A percentile compares a stretch with the other conserved stretches of the same genome.
Evolutionary conservation across 306 rosid species (phyloP).

Genomic region (Quercus dentata): DNA sequence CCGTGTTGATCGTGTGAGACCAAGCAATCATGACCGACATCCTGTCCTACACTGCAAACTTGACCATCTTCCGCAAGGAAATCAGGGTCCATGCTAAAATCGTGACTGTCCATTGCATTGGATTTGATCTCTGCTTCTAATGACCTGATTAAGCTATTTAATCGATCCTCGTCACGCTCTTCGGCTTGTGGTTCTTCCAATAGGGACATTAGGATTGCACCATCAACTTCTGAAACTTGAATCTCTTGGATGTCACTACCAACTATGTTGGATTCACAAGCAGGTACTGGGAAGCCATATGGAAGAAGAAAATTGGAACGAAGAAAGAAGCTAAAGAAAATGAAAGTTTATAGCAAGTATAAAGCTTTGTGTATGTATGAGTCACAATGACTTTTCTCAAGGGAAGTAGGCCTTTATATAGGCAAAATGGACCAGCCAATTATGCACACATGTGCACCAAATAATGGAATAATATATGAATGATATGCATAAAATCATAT

Average conservation of each 20-base stretch:
- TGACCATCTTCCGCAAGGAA: conserved; percentile 1
- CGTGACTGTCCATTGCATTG: neutral
- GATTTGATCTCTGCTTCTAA: conserved; percentile 50
- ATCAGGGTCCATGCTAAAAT: neutral
- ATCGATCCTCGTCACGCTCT: conserved; percentile 32
- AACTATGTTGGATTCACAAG: conserved; percentile 16
- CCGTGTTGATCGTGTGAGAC: conserved; percentile 13
- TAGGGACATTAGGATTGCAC: conserved; percentile 42
- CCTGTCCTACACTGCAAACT: conserved; percentile 17
- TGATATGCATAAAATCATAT: neutral
- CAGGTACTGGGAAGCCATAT: conserved; percentile 46
- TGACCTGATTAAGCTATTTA: conserved; percentile 39
- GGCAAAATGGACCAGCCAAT: conserved; percentile 12
- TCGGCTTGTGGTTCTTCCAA: conserved; percentile 43
- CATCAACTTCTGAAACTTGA: conserved; percentile 29
- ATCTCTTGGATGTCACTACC: conserved; percentile 26
- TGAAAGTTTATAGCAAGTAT: neutral
- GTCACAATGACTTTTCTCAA: conserved; percentile 8
- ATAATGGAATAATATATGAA: neutral
- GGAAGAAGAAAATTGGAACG: neutral
- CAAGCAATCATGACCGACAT: conserved; percentile 25
- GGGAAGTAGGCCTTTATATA: conserved; percentile 29
- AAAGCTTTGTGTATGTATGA: neutral
- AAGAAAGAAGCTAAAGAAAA: neutral
- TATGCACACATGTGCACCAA: conserved; percentile 24